Evolutionary conservation across 2,329 filamentous ascomycete genomes (phyloP).

Genomic region (Epicoccum sorghinum): DNA sequence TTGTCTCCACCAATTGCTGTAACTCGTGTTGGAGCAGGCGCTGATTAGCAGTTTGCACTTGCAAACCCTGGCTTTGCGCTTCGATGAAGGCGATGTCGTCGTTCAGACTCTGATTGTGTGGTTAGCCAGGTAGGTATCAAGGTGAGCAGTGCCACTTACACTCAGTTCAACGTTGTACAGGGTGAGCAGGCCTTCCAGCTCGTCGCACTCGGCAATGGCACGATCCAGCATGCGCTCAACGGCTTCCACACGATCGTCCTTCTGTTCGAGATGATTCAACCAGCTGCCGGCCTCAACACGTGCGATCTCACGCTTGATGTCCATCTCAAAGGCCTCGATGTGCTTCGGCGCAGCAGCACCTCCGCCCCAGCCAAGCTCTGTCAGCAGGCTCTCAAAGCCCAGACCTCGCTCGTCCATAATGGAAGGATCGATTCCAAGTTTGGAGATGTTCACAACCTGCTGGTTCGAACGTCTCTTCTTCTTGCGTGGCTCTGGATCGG

Average conservation of each 20-base stretch:
- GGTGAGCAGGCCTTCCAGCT: slow-evolving; percentile 91
- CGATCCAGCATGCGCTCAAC: slow-evolving; percentile 86
- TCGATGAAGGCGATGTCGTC: slow-evolving; percentile 98
- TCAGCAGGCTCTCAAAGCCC: slow-evolving; percentile 81
- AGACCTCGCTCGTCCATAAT: slow-evolving; percentile 77
- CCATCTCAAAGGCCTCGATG: slow-evolving; percentile 79
- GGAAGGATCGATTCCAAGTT: slow-evolving; percentile 76
- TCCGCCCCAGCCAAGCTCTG: slow-evolving; percentile 88
- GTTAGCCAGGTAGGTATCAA: slow-evolving; percentile 25
- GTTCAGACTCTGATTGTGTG: slow-evolving; percentile 72
- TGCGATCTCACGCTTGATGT: slow-evolving; percentile 85
- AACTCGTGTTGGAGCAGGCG: slow-evolving; percentile 91
- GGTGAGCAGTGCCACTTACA: slow-evolving; percentile 59
- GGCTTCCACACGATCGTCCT: slow-evolving; percentile 86
- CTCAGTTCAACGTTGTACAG: slow-evolving; percentile 93
- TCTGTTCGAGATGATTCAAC: slow-evolving; percentile 81
- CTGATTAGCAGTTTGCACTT: slow-evolving; percentile 96
- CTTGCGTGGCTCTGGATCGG: slow-evolving; percentile 57
- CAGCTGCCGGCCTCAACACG: slow-evolving; percentile 92
- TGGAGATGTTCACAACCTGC: slow-evolving; percentile 77
- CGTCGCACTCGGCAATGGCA: slow-evolving; percentile 93
- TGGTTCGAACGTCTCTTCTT: slow-evolving; percentile 72
- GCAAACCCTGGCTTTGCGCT: slow-evolving; percentile 93
- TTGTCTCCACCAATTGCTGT: slow-evolving; percentile 85
- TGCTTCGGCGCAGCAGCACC: slow-evolving; percentile 75